Evolutionary conservation across 2,329 filamentous ascomycete genomes (phyloP).

Genomic region (Colletotrichum simmondsii): DNA sequence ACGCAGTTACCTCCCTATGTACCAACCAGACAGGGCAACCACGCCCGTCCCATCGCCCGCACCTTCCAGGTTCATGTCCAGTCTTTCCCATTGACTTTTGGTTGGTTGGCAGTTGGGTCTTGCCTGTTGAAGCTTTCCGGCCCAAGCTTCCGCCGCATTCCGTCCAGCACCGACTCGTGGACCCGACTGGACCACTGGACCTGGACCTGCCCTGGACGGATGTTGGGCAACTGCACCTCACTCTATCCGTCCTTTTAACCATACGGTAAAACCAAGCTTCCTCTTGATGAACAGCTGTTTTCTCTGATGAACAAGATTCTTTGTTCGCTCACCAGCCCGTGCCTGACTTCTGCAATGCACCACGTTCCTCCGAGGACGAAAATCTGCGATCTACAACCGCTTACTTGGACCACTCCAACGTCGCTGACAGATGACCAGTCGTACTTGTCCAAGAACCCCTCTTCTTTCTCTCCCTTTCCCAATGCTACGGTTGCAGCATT

Average conservation of each 20-base stretch:
- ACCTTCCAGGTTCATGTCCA: not conserved
- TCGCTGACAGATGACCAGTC: not conserved
- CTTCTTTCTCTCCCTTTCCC: not conserved
- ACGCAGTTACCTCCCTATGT: too few species aligned
- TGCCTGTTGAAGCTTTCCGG: constrained; percentile 17
- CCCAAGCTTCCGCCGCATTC: constrained; percentile 12
- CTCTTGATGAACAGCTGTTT: not conserved
- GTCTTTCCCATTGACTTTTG: not conserved
- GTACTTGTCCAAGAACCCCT: not conserved
- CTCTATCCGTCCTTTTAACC: not conserved
- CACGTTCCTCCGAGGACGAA: not conserved
- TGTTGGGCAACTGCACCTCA: not conserved
- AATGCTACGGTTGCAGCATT: not conserved
- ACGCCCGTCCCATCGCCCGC: not conserved
- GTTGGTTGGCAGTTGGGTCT: not conserved
- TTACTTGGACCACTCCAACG: not conserved
- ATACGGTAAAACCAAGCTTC: not conserved
- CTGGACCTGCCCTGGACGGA: not conserved
- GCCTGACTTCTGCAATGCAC: constrained; percentile 23
- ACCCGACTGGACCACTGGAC: not conserved
- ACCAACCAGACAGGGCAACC: not conserved
- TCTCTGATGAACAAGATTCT: not conserved
- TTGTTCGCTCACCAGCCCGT: constrained; percentile 13
- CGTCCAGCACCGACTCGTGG: not conserved
- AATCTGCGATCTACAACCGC: not conserved